Conservation (phyloP, 129 eudicot genomes). For the Lactuca sativa region DNA sequence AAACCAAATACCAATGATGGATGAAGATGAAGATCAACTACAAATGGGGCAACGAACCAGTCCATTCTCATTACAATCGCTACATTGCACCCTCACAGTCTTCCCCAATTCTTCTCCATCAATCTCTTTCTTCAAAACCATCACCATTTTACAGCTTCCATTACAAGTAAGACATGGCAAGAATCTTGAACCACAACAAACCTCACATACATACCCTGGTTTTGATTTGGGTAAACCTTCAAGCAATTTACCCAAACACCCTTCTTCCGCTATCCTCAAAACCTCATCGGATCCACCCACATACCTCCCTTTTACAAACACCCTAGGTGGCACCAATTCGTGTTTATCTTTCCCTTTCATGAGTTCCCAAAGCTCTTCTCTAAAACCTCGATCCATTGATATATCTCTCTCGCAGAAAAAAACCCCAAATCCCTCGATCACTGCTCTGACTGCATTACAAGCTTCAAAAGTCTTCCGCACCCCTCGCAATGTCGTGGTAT, state of each 20-base stretch:
- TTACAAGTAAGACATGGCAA: constrained; percentile 79
- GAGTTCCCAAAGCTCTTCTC: constrained; percentile 62
- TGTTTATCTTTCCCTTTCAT: constrained; percentile 46
- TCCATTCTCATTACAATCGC: constrained; percentile 95
- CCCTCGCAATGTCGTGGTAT: constrained; percentile 72
- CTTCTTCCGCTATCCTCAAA: constrained; percentile 64
- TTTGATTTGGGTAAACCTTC: constrained; percentile 61
- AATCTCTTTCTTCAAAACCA: constrained; percentile 32
- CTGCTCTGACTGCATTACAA: constrained; percentile 75
- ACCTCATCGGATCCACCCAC: constrained; percentile 81
- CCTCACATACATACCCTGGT: constrained; percentile 70
- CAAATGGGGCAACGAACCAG: constrained; percentile 83
- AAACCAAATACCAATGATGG: background rate
- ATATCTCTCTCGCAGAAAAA: constrained; percentile 69
- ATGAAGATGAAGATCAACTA: constrained; percentile 37
- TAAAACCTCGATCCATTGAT: constrained; percentile 83
- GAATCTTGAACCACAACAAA: constrained; percentile 78
- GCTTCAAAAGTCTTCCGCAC: constrained; percentile 76
- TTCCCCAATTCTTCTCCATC: constrained; percentile 23
- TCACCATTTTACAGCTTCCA: constrained; percentile 83
- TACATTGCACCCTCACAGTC: constrained; percentile 51
- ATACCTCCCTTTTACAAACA: constrained; percentile 81
- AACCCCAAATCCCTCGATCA: constrained; percentile 59
- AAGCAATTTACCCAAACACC: constrained; percentile 52
- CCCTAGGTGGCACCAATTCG: constrained; percentile 60